Evolutionary conservation across 345 rosid genomes (phyloP), one percentile per base, ranked within the genome.

Genomic region (Dipteronia sinensis): DNA sequence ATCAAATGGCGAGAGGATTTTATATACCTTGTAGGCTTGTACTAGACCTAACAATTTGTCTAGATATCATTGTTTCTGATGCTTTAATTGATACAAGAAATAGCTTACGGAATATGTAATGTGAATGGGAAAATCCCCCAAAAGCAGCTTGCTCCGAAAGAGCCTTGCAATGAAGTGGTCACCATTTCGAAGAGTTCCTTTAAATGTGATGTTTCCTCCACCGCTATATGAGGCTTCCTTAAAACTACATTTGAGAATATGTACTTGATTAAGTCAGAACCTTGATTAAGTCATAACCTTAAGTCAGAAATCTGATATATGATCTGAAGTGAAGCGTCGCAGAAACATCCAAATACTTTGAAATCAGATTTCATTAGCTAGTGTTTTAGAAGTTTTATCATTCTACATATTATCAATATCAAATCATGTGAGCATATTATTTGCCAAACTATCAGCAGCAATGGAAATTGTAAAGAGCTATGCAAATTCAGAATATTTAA

Each of bases 61-160:
- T n/a, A 40, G 40, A 62, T 42, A 25, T 12, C 65, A 20, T 22
- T 31, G 22, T 73, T 40, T 38, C 65, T 16, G 34, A 58, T 4
- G 76, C 19, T 40, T 47, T 42, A 31, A 40, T 27, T 53, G 23
- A 78, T 7, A 56, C 38, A 66, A 73, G 63, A 71, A 72, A 73
- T 76, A 49, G 55, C 96, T 86, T 87, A 95, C 99, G 23, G 99
- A 93, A 82, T 85, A 92, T 12, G 88, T 78, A 74, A 95, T n/a
- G 76, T 84, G 78, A 68, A 92, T 73, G 4, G 89, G 89, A 31
- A 81, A 82, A 78, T 83, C 73, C 31, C 87, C 87, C 80, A 89
- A 68, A 75, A 71, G 81, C 61, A 92, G 85, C 78, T 88, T 86
- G 51, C 87, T 90, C 62, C 72, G 77, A 77, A 93, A 90, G 76